These are phyloP conservation scores for Begonia masoniana DNA, from an alignment of 306 rosid genomes.

Conservation along the genomic window DNA sequence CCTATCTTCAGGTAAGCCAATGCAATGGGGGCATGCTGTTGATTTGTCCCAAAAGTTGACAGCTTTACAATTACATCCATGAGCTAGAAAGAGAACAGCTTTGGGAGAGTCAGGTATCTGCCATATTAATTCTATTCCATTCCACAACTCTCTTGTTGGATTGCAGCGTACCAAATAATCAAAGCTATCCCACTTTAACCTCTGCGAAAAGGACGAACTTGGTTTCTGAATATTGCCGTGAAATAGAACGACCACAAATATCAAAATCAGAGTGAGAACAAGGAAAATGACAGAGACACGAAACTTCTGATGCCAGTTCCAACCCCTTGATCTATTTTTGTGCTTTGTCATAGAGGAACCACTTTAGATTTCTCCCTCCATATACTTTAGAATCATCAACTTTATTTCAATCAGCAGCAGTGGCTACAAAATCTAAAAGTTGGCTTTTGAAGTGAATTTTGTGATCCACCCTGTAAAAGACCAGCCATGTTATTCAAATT, in stretches of 20 bases:
- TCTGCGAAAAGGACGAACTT: neutral
- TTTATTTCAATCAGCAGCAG: no score
- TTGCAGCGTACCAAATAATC: slow-evolving; percentile 36
- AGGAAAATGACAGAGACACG: neutral
- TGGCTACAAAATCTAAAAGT: no score
- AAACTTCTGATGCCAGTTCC: neutral
- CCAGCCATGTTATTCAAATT: no score
- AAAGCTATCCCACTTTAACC: slow-evolving; percentile 48
- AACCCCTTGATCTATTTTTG: neutral
- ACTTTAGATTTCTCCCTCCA: no score
- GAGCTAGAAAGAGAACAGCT: slow-evolving; percentile 82
- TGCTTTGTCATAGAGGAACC: neutral
- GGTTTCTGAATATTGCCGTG: neutral
- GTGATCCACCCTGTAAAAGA: no score
- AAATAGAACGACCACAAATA: neutral
- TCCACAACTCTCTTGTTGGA: slow-evolving; percentile 43
- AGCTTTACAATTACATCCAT: slow-evolving; percentile 73
- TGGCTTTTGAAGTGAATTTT: no score
- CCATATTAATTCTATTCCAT: slow-evolving; percentile 73
- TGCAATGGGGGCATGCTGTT: slow-evolving; percentile 42
- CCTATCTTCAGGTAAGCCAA: slow-evolving; percentile 91
- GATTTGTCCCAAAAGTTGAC: slow-evolving; percentile 79
- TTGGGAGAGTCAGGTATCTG: slow-evolving; percentile 76
- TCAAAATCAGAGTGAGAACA: neutral
- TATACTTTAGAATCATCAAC: no score